Percentiles rank a stretch among this genome's conserved stretches.
phyloP scores from a whole-genome alignment of 2,329 filamentous ascomycete genomes.

The Xylaria sp. region DNA sequence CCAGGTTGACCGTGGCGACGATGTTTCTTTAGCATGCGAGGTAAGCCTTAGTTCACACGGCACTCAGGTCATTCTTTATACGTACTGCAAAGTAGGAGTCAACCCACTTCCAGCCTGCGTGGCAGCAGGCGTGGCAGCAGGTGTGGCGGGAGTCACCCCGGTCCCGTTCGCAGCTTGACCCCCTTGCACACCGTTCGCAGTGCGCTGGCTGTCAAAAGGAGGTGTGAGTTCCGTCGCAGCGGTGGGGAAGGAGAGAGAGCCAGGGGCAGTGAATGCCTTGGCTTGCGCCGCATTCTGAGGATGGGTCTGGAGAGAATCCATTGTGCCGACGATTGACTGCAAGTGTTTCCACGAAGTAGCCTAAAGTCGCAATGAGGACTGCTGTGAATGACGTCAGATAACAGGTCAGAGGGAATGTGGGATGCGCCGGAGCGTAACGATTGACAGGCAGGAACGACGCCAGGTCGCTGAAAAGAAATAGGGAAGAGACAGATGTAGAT shows the following conservation, averaged over 20 bases:
- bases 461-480: not conserved
- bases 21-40: conserved; percentile 81
- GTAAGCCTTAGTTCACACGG: conserved; percentile 63
- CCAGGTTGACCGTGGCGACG: conserved; percentile 97
- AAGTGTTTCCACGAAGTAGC: conserved; percentile 33
- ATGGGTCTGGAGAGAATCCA: conserved; percentile 66
- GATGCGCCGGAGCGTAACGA: not conserved
- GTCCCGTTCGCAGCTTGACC: conserved; percentile 72
- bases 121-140: conserved; percentile 89
- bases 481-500: not conserved
- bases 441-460: not conserved
- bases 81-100: conserved; percentile 96
- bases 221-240: conserved; percentile 85
- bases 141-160: conserved; percentile 88
- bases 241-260: conserved; percentile 91
- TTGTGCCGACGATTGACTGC: conserved; percentile 39
- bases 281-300: conserved; percentile 92
- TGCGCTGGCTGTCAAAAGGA: conserved; percentile 68
- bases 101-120: conserved; percentile 86
- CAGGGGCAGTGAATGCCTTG: conserved; percentile 92
- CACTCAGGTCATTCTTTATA: conserved; percentile 63
- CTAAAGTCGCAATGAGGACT: conserved; percentile 8
- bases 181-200: conserved; percentile 64
- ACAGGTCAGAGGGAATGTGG: not conserved
- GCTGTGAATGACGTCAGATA: conserved; percentile 27